Conservation (phyloP, 148 eudicot genomes). For the Camellia japonica region DNA sequence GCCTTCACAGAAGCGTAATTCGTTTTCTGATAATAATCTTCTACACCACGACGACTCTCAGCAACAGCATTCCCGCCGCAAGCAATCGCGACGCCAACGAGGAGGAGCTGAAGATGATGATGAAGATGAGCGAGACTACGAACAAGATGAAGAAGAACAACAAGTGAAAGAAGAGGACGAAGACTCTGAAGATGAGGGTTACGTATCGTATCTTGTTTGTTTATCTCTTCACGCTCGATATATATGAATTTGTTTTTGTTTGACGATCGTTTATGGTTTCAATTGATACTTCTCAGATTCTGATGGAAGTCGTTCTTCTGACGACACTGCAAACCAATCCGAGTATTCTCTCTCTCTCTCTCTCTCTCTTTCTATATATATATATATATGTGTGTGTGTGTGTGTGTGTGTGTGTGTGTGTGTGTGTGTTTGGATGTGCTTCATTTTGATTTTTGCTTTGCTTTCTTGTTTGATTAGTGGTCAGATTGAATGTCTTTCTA, state of each 20-base stretch:
- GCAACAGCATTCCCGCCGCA: constrained; percentile 14
- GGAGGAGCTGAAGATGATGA: neutral
- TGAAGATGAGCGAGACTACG: neutral
- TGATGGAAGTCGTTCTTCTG: neutral
- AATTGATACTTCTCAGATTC: too few species aligned
- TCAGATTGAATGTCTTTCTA: neutral
- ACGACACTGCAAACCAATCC: constrained; percentile 12
- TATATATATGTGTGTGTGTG: too few species aligned
- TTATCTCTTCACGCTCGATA: too few species aligned
- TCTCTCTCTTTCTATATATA: too few species aligned
- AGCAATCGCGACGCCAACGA: constrained; percentile 20
- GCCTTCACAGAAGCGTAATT: constrained; percentile 21
- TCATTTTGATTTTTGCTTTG: neutral
- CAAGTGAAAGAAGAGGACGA: neutral
- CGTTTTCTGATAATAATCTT: constrained; percentile 3
- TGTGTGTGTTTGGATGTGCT: too few species aligned
- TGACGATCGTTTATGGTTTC: too few species aligned
- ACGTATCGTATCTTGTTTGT: neutral
- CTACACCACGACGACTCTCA: constrained; percentile 5
- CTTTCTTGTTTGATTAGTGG: neutral
- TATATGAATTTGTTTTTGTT: neutral
- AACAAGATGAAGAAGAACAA: neutral
- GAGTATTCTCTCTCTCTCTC: neutral
- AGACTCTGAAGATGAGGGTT: neutral
- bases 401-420: too few species aligned